phyloP scores from a whole-genome alignment of 1,284 basidiomycete genomes.

The Fomitopsis betulina region DNA sequence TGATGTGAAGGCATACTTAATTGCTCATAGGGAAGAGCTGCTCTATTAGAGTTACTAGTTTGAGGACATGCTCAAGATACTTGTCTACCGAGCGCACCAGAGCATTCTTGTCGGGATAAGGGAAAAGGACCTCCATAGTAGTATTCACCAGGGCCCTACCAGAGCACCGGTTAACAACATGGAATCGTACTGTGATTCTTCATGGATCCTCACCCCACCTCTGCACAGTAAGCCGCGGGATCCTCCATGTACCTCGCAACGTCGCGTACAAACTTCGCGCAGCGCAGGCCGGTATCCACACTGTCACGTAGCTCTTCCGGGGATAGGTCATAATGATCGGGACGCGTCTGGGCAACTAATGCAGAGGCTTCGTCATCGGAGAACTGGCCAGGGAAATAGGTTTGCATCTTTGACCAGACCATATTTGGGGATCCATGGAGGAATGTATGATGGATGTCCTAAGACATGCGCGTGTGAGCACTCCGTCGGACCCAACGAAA shows the following conservation, averaged over 20 bases:
- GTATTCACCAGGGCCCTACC: neutral
- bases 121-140: constrained; percentile 7
- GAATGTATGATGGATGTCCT: constrained; percentile 14
- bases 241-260: constrained; percentile 10
- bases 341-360: neutral
- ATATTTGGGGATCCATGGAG: constrained; percentile 2
- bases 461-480: neutral
- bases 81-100: neutral
- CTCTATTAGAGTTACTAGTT: neutral
- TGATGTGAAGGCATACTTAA: neutral
- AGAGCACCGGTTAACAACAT: neutral
- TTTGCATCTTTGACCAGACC: constrained; percentile 4
- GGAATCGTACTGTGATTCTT: neutral
- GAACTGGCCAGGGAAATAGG: constrained; percentile 16
- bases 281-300: neutral
- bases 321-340: constrained; percentile 12
- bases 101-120: neutral
- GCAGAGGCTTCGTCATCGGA: constrained; percentile 1
- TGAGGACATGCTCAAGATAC: neutral
- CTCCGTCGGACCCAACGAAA: neutral
- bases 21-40: neutral
- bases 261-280: constrained; percentile 10
- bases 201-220: constrained; percentile 7
- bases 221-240: constrained; percentile 7
- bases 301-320: constrained; percentile 1